phyloP scores from a whole-genome alignment of 192 early-diverging fungal genomes.

The Spizellomyces sp. region DNA sequence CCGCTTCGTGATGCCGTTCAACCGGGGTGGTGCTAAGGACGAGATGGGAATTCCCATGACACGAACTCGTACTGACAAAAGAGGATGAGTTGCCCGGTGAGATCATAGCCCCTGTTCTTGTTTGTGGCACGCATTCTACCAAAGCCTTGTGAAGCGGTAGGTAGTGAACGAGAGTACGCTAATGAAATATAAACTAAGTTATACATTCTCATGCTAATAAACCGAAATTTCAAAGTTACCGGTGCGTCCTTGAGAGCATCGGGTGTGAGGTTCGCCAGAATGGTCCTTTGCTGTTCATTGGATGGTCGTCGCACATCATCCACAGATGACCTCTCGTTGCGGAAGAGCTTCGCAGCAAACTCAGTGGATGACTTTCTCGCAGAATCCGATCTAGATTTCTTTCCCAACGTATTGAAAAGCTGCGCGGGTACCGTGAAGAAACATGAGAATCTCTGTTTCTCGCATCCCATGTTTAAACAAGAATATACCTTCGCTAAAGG shows the following conservation, averaged over 20 bases:
- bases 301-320: conserved; percentile 19
- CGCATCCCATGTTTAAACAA: too few relatives aligned
- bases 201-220: neutral
- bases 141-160: conserved; percentile 39
- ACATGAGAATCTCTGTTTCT: too few relatives aligned
- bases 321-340: conserved; percentile 25
- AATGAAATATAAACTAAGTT: neutral
- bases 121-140: conserved; percentile 24
- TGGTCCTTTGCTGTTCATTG: conserved; percentile 16
- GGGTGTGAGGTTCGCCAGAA: conserved; percentile 25
- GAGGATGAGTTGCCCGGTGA: conserved; percentile 3
- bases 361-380: conserved; percentile 22
- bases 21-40: conserved; percentile 7
- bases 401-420: conserved; percentile 13
- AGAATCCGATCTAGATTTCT: neutral
- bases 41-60: neutral
- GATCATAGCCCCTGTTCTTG: neutral
- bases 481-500: neutral
- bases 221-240: conserved; percentile 15
- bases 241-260: conserved; percentile 39
- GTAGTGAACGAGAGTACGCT: conserved; percentile 48
- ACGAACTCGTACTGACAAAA: conserved; percentile 3
- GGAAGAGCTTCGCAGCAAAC: conserved; percentile 15
- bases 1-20: conserved; percentile 7
- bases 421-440: too few relatives aligned